Base-by-base conservation (phyloP, 148 eudicot genomes). In the Drosera capensis region DNA sequence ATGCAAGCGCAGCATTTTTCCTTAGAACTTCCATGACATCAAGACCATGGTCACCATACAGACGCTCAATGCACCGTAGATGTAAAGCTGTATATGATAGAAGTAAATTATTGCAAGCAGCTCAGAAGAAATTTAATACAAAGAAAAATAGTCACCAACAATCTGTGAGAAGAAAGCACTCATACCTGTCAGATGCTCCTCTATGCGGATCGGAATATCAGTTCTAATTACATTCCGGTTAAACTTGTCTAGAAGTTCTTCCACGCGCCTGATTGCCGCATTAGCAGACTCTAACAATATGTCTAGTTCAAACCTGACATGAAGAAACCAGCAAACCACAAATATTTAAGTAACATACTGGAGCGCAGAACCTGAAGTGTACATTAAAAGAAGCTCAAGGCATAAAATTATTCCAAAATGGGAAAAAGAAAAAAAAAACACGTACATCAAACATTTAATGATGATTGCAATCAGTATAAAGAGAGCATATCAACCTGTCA, bases 31-130 rank as follows among this genome's bases (percentile, higher is more conserved):
- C 97, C 81, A 83, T 62, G 48, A 78, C 92, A 62, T 88, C 97
- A 55, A 74, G 86, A 52, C 94, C 94, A 65, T 88, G 94, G 55
- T 88, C 97, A 60, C 92, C 90, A 73, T 88, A 88, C 55, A 88
- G 43, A 1, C 94, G 86, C 58, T 80, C 86, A 43, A 88, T 77
- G 72, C 94, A 82, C 68, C 94, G 67, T 19, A 88, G 62, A 68
- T 80, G 62, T 52, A 82, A 64, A 59, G 85, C 96, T 88, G 70
- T 23, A 53, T 45, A 28, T 60, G 56, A 48, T 45, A 65, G 35
- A 35, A 51, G n/a, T 19, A 17, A 41, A 19, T 5, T 18, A 2
- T 6, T 18, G 38, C 36, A 37, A 46, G 40, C n/a, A 34, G 38
- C 38, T 34, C 38, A 34, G 51, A 63, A 45, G 58, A 44, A 24